A percentile compares a stretch with the other conserved stretches of the same genome.
phyloP scores from a whole-genome alignment of 169 alveolate genomes.

The Plasmodium coatneyi region DNA sequence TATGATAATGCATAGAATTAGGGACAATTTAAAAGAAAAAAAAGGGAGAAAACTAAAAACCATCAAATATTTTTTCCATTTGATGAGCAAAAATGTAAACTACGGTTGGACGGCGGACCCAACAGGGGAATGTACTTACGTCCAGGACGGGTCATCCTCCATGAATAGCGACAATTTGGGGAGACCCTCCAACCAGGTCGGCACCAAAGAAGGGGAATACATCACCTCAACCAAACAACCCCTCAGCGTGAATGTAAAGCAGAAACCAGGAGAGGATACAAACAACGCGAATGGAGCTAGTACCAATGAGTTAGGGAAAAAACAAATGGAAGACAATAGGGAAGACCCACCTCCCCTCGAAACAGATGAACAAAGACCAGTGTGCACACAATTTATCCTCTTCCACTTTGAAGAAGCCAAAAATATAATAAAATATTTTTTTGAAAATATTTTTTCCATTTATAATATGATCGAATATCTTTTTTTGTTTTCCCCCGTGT shows the following conservation, averaged over 20 bases:
- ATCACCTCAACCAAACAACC: neutral
- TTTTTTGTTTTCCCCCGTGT: slow-evolving; percentile 44
- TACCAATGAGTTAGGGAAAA: neutral
- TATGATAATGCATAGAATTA: slow-evolving; percentile 26
- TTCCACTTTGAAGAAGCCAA: slow-evolving; percentile 40
- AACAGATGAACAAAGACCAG: neutral
- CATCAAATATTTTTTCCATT: slow-evolving; percentile 28
- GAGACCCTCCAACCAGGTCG: neutral
- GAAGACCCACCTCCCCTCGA: neutral
- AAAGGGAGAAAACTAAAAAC: slow-evolving; percentile 28
- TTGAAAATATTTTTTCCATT: slow-evolving; percentile 45
- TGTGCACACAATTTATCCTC: neutral
- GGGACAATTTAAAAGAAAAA: slow-evolving; percentile 39
- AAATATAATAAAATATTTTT: slow-evolving; percentile 60
- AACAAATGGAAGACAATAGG: neutral
- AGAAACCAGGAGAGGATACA: neutral
- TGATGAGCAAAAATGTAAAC: slow-evolving; percentile 22
- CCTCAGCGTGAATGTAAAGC: neutral
- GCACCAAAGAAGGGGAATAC: neutral
- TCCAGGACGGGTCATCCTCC: neutral
- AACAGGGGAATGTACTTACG: neutral
- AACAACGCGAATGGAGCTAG: neutral
- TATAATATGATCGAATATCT: slow-evolving; percentile 57
- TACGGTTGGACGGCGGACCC: neutral
- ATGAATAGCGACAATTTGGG: neutral